These are phyloP conservation scores for Ilex paraguariensis DNA, from an alignment of 305 asterid species.

Conservation along the genomic window DNA sequence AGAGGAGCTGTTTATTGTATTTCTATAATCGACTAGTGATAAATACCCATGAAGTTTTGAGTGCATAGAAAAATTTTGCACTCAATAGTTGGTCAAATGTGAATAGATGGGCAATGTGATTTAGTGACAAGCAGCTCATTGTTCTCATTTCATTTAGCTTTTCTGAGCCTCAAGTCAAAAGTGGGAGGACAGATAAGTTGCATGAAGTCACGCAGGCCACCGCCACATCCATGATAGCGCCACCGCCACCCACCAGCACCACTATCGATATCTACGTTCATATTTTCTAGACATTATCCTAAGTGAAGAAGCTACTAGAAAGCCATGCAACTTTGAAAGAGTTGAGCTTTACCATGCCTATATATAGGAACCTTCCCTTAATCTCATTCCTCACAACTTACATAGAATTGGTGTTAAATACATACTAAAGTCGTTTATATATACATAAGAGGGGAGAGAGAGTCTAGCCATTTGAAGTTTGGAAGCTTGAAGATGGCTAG, in stretches of 20 bases:
- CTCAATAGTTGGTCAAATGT: too few species aligned
- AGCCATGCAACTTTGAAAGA: conserved; percentile 27
- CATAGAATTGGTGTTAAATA: too few species aligned
- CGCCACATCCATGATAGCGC: conserved; percentile 3
- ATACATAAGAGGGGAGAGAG: too few species aligned
- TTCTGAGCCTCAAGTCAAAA: conserved; percentile 30
- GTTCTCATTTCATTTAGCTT: too few species aligned
- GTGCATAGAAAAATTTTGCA: too few species aligned
- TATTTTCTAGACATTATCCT: not conserved
- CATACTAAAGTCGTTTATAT: too few species aligned
- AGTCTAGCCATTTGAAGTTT: not conserved
- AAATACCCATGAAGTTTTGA: too few species aligned
- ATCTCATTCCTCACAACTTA: conserved; percentile 13
- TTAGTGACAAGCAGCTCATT: too few species aligned
- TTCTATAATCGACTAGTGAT: too few species aligned
- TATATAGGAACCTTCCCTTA: conserved; percentile 34
- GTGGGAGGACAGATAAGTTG: conserved; percentile 30
- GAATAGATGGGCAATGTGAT: too few species aligned
- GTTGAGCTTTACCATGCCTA: conserved; percentile 25
- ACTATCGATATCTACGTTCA: conserved; percentile 16
- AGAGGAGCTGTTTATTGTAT: too few species aligned
- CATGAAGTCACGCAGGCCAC: conserved; percentile 22
- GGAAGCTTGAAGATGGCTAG: conserved; percentile 33
- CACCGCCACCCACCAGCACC: conserved; percentile 30
- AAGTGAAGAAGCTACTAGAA: conserved; percentile 38